Evolutionary conservation across 2,329 filamentous ascomycete genomes (phyloP).

Genomic region (Alternaria tenuissima): DNA sequence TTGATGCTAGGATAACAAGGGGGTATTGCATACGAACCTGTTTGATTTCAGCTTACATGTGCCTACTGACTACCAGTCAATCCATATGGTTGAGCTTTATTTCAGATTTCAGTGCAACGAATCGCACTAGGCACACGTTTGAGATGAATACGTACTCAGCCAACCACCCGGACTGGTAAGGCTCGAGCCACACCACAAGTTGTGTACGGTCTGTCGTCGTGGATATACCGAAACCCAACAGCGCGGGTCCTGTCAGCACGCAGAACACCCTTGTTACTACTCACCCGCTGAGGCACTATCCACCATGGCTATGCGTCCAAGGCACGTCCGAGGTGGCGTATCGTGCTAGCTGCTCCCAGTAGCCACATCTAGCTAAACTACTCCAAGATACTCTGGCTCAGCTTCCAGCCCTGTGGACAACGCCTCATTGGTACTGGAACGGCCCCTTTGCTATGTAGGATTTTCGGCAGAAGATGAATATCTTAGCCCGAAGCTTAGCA

Average conservation of each 20-base stretch:
- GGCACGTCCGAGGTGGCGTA: slow-evolving; percentile 31
- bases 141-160: slow-evolving; percentile 25
- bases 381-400: slow-evolving; percentile 26
- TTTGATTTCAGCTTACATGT: not conserved
- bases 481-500: slow-evolving; percentile 27
- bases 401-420: slow-evolving; percentile 17
- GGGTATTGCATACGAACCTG: not conserved
- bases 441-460: slow-evolving; percentile 32
- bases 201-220: slow-evolving; percentile 21
- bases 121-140: not conserved
- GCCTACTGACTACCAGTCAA: not conserved
- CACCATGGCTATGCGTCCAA: slow-evolving; percentile 31
- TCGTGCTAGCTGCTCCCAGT: slow-evolving; percentile 18
- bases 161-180: slow-evolving; percentile 26
- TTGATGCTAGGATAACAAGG: not conserved
- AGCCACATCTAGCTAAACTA: slow-evolving; percentile 21
- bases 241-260: slow-evolving; percentile 37
- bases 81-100: not conserved
- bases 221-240: slow-evolving; percentile 19
- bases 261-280: slow-evolving; percentile 36
- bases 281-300: slow-evolving; percentile 40
- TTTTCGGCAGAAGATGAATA: slow-evolving; percentile 26
- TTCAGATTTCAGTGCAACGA: not conserved
- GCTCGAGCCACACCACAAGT: slow-evolving; percentile 36
- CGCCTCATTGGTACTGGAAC: slow-evolving; percentile 21